Percentiles rank a stretch among this genome's conserved stretches.
phyloP scores from a whole-genome alignment of 2,329 filamentous ascomycete genomes.

The Scedosporium boydii region DNA sequence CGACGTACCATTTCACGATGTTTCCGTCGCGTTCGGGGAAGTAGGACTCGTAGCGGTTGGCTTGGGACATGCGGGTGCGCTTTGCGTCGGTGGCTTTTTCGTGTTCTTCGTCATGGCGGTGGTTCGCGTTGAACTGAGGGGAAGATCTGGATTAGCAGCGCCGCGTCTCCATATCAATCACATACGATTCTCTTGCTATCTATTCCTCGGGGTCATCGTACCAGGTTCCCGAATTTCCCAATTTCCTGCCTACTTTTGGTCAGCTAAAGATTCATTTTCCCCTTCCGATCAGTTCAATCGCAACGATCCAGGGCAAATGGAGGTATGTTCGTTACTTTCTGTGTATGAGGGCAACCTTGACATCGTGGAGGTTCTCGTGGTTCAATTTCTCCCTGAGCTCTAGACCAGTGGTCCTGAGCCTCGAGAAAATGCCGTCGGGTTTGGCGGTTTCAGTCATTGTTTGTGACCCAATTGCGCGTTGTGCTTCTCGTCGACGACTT shows the following conservation, averaged over 20 bases:
- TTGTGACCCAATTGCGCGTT: too few species aligned
- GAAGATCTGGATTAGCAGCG: background rate
- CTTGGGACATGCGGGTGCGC: conserved; percentile 58
- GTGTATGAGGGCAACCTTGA: conserved; percentile 47
- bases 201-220: conserved; percentile 20
- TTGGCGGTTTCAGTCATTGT: background rate
- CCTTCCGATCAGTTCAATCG: too few species aligned
- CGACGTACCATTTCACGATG: conserved; percentile 92
- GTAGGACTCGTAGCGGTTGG: conserved; percentile 80
- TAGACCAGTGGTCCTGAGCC: background rate
- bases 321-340: conserved; percentile 38
- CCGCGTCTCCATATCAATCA: background rate
- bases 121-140: conserved; percentile 65
- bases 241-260: conserved; percentile 35
- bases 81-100: conserved; percentile 78
- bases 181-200: background rate
- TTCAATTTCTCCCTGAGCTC: conserved; percentile 17
- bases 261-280: background rate
- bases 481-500: too few species aligned
- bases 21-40: conserved; percentile 82
- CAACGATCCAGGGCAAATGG: background rate
- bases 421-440: background rate
- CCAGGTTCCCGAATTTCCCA: conserved; percentile 54
- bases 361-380: conserved; percentile 34
- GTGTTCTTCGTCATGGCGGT: conserved; percentile 89